Evolutionary conservation across 2,329 filamentous ascomycete genomes (phyloP), one percentile per base, ranked within the genome.

Genomic region (Neopestalotiopsis clavispora): DNA sequence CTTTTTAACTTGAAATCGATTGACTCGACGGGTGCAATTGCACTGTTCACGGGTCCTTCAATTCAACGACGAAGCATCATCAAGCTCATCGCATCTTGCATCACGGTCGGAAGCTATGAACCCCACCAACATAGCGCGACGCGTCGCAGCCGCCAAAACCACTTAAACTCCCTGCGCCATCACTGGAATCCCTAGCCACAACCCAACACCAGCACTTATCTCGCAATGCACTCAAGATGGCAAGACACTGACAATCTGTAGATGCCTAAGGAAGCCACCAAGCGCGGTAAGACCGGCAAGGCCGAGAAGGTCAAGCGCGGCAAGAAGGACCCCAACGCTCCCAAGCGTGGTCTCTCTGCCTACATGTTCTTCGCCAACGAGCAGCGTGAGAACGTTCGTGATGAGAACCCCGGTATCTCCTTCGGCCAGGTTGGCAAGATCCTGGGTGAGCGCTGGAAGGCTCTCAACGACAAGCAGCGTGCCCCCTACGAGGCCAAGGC

Each of bases 311-410:
- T 83, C 78, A 84, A 86, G 71, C 76, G 59, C 32, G 59, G 74
- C 78, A 89, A 89, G 87, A 90, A 90, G 86, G 95, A 98, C 84
- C 94, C 94, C 84, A 98, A 98, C 85, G 95, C 95, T 71, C 96
- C 96, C 82, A 99, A 98, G 94, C 94, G 96, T 84, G 96, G 95
- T 87, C 94, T 99, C 65, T 98, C 96, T 67, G 96, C 96, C 73
- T 99, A 99, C 91, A 99, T 99, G 96, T 98, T 98, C 92, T 99
- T 98, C 83, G 96, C 96, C 90, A 98, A 98, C 80, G 96, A 98
- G 85, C 94, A 98, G 86, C 95, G 96, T 77, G 95, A 98, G 81
- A 97, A 96, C 83, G 96, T 99, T 76, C 94, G 96, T 77, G 94
- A 97, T 82, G 95, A 98, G 84, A 98, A 98, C 89, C 95, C 95